Percentiles rank a stretch among this genome's conserved stretches.
Conservation (phyloP, 306 rosid species). For the Trifolium dubium region DNA sequence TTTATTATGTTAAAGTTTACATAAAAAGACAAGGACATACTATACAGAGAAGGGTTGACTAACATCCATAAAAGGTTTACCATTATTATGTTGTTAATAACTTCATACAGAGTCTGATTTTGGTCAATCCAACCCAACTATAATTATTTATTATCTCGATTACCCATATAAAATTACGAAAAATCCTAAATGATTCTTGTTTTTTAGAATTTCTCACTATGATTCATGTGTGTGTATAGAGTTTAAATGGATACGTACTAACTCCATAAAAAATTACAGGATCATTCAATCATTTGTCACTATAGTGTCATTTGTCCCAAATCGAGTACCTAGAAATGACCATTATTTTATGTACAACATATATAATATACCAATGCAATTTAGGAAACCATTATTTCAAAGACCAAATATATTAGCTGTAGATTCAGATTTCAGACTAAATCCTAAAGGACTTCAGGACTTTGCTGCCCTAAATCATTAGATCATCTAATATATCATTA, state of each 20-base stretch:
- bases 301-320: neutral
- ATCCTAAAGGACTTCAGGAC: conserved; percentile 10
- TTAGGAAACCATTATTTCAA: conserved; percentile 15
- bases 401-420: conserved; percentile 31
- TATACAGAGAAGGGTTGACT: neutral
- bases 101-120: neutral
- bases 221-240: neutral
- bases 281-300: neutral
- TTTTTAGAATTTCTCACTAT: neutral
- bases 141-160: neutral
- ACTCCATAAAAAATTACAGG: neutral
- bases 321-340: too few relatives aligned
- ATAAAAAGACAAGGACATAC: neutral
- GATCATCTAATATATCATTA: neutral
- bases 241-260: neutral
- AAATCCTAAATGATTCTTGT: neutral
- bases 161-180: neutral
- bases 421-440: conserved; percentile 23
- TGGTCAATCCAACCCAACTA: neutral
- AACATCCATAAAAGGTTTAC: neutral
- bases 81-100: conserved; percentile 2
- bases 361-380: neutral
- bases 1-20: neutral
- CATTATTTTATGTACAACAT: neutral
- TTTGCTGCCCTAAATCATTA: conserved; percentile 28